phyloP scores from a whole-genome alignment of 2,329 filamentous ascomycete genomes.

The Tolypocladium inflatum region DNA sequence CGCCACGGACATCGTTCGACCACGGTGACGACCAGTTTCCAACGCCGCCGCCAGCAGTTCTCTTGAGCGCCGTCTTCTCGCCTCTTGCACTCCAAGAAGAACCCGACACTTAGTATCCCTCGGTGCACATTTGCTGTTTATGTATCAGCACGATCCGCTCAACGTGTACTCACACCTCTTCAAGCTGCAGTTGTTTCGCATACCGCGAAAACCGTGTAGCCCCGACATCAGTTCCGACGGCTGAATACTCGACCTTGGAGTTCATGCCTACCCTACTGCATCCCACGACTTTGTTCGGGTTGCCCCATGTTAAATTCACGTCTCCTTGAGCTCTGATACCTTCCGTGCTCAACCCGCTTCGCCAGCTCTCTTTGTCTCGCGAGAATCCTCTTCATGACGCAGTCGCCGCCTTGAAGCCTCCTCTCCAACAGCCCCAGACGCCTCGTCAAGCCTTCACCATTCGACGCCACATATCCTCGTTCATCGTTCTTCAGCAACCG shows the following conservation, averaged over 20 bases:
- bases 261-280: slow-evolving; percentile 49
- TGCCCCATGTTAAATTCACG: slow-evolving; percentile 47
- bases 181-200: slow-evolving; percentile 96
- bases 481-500: slow-evolving; percentile 21
- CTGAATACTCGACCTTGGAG: slow-evolving; percentile 49
- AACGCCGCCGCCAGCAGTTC: background rate
- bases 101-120: slow-evolving; percentile 20
- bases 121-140: slow-evolving; percentile 57
- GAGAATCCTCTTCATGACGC: slow-evolving; percentile 27
- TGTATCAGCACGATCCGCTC: slow-evolving; percentile 93
- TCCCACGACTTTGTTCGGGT: slow-evolving; percentile 34
- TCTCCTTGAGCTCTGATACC: slow-evolving; percentile 46
- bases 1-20: background rate
- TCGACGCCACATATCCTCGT: background rate
- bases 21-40: background rate
- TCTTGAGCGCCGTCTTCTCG: background rate
- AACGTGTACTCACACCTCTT: slow-evolving; percentile 92
- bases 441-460: slow-evolving; percentile 4
- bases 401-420: slow-evolving; percentile 14
- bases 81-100: background rate
- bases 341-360: slow-evolving; percentile 28
- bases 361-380: background rate
- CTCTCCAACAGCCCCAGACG: slow-evolving; percentile 8
- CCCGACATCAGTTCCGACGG: slow-evolving; percentile 85
- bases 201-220: slow-evolving; percentile 89